Base-by-base conservation (phyloP, 108 stramenopile genomes). In the Asterionellopsis glacialis region DNA sequence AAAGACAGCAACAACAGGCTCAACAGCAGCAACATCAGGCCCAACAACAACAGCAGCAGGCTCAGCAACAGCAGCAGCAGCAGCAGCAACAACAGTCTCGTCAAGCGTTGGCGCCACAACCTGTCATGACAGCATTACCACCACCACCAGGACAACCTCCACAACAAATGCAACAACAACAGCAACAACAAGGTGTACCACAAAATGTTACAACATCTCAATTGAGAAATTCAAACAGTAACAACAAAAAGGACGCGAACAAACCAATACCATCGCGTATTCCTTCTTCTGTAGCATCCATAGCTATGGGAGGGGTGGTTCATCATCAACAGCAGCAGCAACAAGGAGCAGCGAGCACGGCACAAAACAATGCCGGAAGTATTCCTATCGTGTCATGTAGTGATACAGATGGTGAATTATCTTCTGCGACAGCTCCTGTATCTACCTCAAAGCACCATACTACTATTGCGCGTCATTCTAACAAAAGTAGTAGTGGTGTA, bases 341-440 rank as follows among this genome's bases (percentile, higher is more conserved):
- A 25, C 52, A 19, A 53, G 10, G 22, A 25, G 56, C 56, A 40
- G 56, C 56, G 4, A 3, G 25, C 9, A 56, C 13, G 26, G 11
- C 42, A n/a, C 13, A 40, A n/a, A 16, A 16, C 21, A 21, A 16
- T 48, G 47, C 43, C 12, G 43, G 12, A 14, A 44, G 43, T 44
- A 44, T 16, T 21, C 16, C 16, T 21, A 48, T 92, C 18, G 85
- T 92, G 7, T 87, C 90, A 0, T 77, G 76, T 1, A 91, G 90
- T 65, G 90, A 91, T 70, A 91, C 90, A 0, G 87, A 92, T 54
- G 78, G 80, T 12, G 82, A 76, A 42, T 28, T 41, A 27, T 48
- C 28, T 14, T 25, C 27, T 0, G 38, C 12, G 52, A 57, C 26
- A 15, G 38, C 11, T 26, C 41, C 28, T 23, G 2, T 18, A n/a